phyloP scores from a whole-genome alignment of 176 grass and related monocot genomes.

The Oryza glumipatula region DNA sequence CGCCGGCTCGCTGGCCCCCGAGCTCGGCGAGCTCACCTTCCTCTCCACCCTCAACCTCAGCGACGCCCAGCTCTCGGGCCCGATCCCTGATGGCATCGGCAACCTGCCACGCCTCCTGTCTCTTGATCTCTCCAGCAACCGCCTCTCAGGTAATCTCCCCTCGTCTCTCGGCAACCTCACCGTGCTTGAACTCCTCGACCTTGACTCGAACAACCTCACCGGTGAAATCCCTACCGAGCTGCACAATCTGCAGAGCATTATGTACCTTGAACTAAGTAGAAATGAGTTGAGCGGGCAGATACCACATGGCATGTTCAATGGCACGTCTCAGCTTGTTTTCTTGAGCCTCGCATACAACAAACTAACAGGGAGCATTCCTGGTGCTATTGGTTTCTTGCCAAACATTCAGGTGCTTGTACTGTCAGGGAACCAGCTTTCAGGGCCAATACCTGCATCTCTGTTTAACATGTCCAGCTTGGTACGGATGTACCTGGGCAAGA shows the following conservation, averaged over 20 bases:
- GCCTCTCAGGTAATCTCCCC: slow-evolving; percentile 25
- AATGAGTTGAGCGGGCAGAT: slow-evolving; percentile 6
- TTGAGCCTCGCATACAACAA: slow-evolving; percentile 18
- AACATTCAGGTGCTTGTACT: slow-evolving; percentile 10
- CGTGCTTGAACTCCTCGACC: neutral
- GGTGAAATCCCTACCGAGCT: slow-evolving; percentile 31
- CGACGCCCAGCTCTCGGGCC: slow-evolving; percentile 1
- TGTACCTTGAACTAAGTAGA: neutral
- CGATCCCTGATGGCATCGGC: neutral
- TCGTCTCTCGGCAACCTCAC: slow-evolving; percentile 18
- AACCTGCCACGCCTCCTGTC: slow-evolving; percentile 7
- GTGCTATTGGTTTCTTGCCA: neutral
- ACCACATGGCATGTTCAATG: slow-evolving; percentile 19
- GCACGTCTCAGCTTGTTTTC: neutral
- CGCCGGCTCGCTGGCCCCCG: neutral
- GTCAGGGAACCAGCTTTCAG: slow-evolving; percentile 19
- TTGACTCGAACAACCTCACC: slow-evolving; percentile 39
- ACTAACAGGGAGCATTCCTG: slow-evolving; percentile 32
- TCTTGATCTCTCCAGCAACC: slow-evolving; percentile 37
- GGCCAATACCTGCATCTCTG: slow-evolving; percentile 18
- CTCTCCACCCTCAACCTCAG: slow-evolving; percentile 33
- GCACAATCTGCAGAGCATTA: neutral
- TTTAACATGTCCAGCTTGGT: slow-evolving; percentile 40
- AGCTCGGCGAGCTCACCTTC: slow-evolving; percentile 36
- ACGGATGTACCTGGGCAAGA: neutral